These are phyloP conservation scores for Acrocalymma vagum DNA, from an alignment of 2,329 filamentous ascomycete genomes.

Conservation along the genomic window DNA sequence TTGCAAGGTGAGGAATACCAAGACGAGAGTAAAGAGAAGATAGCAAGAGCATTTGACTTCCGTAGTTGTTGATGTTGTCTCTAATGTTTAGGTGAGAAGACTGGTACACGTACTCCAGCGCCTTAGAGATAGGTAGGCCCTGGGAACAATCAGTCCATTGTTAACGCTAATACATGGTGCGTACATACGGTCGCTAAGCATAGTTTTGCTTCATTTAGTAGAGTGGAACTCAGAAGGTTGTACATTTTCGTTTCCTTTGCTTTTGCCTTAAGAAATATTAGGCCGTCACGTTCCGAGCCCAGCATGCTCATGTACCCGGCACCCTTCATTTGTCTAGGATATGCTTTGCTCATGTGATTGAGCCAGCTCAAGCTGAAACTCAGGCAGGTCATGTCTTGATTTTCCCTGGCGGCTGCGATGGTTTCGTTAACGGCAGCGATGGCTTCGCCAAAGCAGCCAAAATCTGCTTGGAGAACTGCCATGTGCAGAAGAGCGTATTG, in stretches of 20 bases:
- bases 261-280: slow-evolving; percentile 84
- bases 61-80: slow-evolving; percentile 77
- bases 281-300: slow-evolving; percentile 80
- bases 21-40: slow-evolving; percentile 80
- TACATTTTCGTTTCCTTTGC: slow-evolving; percentile 88
- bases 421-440: slow-evolving; percentile 95
- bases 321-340: slow-evolving; percentile 76
- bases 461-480: slow-evolving; percentile 92
- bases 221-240: slow-evolving; percentile 81
- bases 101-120: slow-evolving; percentile 81
- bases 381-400: slow-evolving; percentile 88
- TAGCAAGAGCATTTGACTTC: slow-evolving; percentile 75
- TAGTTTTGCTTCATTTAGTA: slow-evolving; percentile 86
- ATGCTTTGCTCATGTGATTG: slow-evolving; percentile 89
- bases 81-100: slow-evolving; percentile 84
- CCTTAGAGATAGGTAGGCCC: slow-evolving; percentile 66
- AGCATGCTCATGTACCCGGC: slow-evolving; percentile 77
- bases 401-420: slow-evolving; percentile 92
- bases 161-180: too few relatives aligned
- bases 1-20: slow-evolving; percentile 67
- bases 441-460: slow-evolving; percentile 89
- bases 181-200: slow-evolving; percentile 74
- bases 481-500: slow-evolving; percentile 95
- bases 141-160: slow-evolving; percentile 37
- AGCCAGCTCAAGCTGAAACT: slow-evolving; percentile 97